Conservation (phyloP, 1,139 yeast genomes). For the Zhuliangozyma blackwelliae region DNA sequence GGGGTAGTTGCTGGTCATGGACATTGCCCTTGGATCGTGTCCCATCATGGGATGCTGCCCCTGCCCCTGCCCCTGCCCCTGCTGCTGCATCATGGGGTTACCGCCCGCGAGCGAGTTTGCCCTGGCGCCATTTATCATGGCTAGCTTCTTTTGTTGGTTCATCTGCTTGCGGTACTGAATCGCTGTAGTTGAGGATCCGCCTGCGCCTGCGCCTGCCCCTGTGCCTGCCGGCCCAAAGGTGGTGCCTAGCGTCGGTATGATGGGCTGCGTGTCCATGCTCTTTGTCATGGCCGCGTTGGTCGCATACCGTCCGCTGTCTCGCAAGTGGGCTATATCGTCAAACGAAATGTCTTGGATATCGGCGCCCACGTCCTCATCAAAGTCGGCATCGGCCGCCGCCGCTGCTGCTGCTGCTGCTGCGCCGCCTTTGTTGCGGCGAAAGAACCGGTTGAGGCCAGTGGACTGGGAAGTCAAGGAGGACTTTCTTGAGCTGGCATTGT, state of each 20-base stretch:
- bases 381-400: conserved; percentile 20
- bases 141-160: conserved; percentile 63
- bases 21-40: conserved; percentile 54
- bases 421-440: conserved; percentile 37
- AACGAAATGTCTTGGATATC: conserved; percentile 53
- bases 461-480: conserved; percentile 44
- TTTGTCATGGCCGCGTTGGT: conserved; percentile 30
- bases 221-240: conserved; percentile 7
- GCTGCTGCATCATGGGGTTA: conserved; percentile 28
- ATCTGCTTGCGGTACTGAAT: conserved; percentile 65
- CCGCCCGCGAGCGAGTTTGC: conserved; percentile 40
- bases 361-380: conserved; percentile 53
- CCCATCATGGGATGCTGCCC: too few species aligned
- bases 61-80: too few species aligned
- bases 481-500: conserved; percentile 22
- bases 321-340: conserved; percentile 57
- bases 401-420: too few species aligned
- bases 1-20: conserved; percentile 39
- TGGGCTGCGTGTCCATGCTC: conserved; percentile 59
- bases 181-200: too few species aligned
- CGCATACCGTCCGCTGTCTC: conserved; percentile 64
- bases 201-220: too few species aligned
- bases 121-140: conserved; percentile 44
- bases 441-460: conserved; percentile 36
- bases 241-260: conserved; percentile 59